A percentile compares a stretch with the other conserved stretches of the same genome.
Conservation (phyloP, 148 eudicot genomes). For the Silene latifolia region DNA sequence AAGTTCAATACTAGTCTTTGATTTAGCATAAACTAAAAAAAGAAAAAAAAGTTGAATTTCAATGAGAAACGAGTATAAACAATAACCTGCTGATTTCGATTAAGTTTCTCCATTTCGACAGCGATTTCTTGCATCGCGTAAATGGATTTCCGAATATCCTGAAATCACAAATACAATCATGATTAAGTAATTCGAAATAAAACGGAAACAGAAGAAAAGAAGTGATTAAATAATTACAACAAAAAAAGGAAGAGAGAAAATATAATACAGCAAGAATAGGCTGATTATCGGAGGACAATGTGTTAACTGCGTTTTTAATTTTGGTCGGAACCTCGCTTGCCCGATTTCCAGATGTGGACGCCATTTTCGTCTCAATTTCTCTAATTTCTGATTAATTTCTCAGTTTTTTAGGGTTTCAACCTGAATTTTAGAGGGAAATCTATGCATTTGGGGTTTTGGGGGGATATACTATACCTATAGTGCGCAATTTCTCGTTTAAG, state of each 20-base stretch:
- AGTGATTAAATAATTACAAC: not conserved
- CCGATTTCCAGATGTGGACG: constrained; percentile 54
- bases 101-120: constrained; percentile 58
- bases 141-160: constrained; percentile 68
- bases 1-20: no score
- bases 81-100: constrained; percentile 47
- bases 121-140: constrained; percentile 57
- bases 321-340: not conserved
- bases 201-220: not conserved
- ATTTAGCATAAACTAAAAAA: no score
- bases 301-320: constrained; percentile 26
- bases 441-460: not conserved
- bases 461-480: no score
- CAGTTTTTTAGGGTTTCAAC: not conserved
- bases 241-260: not conserved
- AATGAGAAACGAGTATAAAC: constrained; percentile 9
- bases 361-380: constrained; percentile 31
- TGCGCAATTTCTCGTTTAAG: no score
- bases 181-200: not conserved
- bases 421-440: no score
- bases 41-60: no score
- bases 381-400: not conserved
- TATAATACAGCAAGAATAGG: constrained; percentile 44
- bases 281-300: constrained; percentile 46
- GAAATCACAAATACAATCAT: not conserved